phyloP scores from a whole-genome alignment of 2,329 filamentous ascomycete genomes.

The Monosporascus sp. region DNA sequence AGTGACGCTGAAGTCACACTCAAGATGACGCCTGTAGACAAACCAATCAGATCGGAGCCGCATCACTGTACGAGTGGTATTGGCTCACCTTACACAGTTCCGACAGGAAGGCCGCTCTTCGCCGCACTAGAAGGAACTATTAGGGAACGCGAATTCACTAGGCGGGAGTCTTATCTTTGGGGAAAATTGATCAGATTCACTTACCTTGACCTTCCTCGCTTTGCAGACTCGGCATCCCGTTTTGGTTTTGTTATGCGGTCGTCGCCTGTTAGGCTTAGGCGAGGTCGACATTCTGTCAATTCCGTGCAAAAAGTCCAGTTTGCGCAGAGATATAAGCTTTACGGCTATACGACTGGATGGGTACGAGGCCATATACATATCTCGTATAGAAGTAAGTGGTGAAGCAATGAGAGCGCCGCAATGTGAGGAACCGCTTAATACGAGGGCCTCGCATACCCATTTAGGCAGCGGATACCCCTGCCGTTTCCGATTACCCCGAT shows the following conservation, averaged over 20 bases:
- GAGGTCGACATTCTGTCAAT: too few relatives aligned
- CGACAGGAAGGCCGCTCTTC: slow-evolving; percentile 20
- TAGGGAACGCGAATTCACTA: neutral
- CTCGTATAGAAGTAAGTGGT: too few relatives aligned
- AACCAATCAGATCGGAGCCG: neutral
- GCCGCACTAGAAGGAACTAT: slow-evolving; percentile 15
- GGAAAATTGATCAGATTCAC: neutral
- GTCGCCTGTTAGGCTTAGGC: slow-evolving; percentile 3
- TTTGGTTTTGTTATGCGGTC: slow-evolving; percentile 20
- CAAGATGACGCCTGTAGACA: neutral
- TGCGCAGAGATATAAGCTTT: too few relatives aligned
- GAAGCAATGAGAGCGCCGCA: too few relatives aligned
- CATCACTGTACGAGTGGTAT: neutral
- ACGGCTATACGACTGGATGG: too few relatives aligned
- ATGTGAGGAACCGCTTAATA: too few relatives aligned
- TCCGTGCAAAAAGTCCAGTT: too few relatives aligned
- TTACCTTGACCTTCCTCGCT: slow-evolving; percentile 20
- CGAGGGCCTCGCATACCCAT: too few relatives aligned
- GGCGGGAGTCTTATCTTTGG: too few relatives aligned
- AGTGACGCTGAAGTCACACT: slow-evolving; percentile 8
- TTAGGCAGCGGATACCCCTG: too few relatives aligned
- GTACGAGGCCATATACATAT: too few relatives aligned
- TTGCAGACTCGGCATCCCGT: slow-evolving; percentile 22
- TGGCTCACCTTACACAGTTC: slow-evolving; percentile 18
- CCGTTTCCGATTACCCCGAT: too few relatives aligned